These are phyloP conservation scores for Saussurea involucrata DNA, from an alignment of 129 eudicot species.

Conservation along the genomic window DNA sequence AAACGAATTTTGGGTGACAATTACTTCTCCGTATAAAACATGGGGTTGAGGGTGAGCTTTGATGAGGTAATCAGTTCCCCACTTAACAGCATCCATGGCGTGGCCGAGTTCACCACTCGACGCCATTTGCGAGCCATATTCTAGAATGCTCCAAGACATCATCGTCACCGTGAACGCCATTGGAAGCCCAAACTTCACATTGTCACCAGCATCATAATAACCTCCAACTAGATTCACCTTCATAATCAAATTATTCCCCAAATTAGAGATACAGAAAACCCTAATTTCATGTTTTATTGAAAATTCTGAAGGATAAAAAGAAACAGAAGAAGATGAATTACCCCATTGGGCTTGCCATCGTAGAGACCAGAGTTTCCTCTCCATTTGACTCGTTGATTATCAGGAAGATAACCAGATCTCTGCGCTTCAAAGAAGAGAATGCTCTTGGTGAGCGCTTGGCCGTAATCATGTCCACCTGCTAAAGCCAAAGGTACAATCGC, in stretches of 20 bases:
- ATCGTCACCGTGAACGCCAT: constrained; percentile 96
- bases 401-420: constrained; percentile 89
- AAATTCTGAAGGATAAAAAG: not conserved
- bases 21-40: constrained; percentile 94
- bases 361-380: constrained; percentile 78
- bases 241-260: not conserved
- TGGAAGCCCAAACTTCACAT: constrained; percentile 95
- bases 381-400: constrained; percentile 77
- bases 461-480: constrained; percentile 68
- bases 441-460: constrained; percentile 77
- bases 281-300: not conserved
- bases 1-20: not conserved
- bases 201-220: constrained; percentile 96
- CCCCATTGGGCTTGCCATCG: constrained; percentile 88
- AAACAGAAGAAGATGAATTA: constrained; percentile 15
- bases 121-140: constrained; percentile 83
- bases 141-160: constrained; percentile 97
- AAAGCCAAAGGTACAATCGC: constrained; percentile 46
- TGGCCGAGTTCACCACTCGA: constrained; percentile 76
- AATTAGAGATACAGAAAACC: not conserved
- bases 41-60: constrained; percentile 91
- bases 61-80: constrained; percentile 96
- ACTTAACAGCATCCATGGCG: constrained; percentile 86
- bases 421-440: constrained; percentile 94
- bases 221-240: constrained; percentile 99